Evolutionary conservation across 1,284 basidiomycete species (phyloP).

Genomic region (Austroboletus novae-zelandiae): DNA sequence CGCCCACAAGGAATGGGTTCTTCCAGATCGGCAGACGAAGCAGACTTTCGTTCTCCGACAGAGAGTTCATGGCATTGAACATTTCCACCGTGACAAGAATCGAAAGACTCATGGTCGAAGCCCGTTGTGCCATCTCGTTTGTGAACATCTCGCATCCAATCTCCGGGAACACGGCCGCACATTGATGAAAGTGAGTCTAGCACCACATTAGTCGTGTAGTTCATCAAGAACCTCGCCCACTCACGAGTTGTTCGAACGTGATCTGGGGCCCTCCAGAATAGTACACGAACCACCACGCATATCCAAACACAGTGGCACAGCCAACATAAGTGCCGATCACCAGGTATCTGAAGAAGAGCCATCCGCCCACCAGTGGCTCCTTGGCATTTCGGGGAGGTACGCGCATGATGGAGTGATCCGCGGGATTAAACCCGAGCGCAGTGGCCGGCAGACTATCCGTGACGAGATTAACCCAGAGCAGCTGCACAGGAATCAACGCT

Average conservation of each 20-base stretch:
- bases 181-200: slow-evolving; percentile 94
- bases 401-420: slow-evolving; percentile 95
- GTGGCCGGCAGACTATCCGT: slow-evolving; percentile 97
- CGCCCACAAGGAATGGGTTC: slow-evolving; percentile 88
- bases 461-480: slow-evolving; percentile 96
- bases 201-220: slow-evolving; percentile 10
- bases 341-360: slow-evolving; percentile 96
- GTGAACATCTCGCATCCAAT: slow-evolving; percentile 95
- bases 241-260: slow-evolving; percentile 86
- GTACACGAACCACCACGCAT: slow-evolving; percentile 98
- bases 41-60: slow-evolving; percentile 96
- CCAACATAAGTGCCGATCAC: slow-evolving; percentile 94
- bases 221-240: slow-evolving; percentile 32
- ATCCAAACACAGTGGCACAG: slow-evolving; percentile 92
- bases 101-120: slow-evolving; percentile 94
- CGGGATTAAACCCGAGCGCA: slow-evolving; percentile 97
- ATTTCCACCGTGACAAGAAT: slow-evolving; percentile 96
- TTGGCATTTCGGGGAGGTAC: slow-evolving; percentile 84
- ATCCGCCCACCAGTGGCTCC: slow-evolving; percentile 89
- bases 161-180: slow-evolving; percentile 75
- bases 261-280: slow-evolving; percentile 92
- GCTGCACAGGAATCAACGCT: slow-evolving; percentile 95
- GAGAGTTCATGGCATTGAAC: slow-evolving; percentile 99
- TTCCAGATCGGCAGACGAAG: slow-evolving; percentile 89
- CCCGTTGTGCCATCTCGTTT: slow-evolving; percentile 79